phyloP scores from a whole-genome alignment of 108 stramenopile genomes.

The Epithemia pelagica region DNA sequence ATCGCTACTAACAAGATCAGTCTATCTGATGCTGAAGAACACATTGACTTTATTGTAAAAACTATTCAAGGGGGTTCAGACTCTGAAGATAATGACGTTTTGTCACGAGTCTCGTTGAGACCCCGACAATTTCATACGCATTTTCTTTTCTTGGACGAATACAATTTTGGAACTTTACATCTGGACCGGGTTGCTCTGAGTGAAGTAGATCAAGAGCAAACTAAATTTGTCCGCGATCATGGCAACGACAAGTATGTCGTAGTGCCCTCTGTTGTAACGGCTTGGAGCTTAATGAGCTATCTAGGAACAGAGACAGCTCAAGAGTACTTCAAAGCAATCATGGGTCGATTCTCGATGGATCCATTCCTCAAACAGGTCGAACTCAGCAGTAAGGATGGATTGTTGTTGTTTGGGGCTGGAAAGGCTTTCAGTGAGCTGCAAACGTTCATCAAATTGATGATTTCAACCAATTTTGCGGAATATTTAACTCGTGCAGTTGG shows the following conservation, averaged over 20 bases:
- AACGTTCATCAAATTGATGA: conserved; percentile 68
- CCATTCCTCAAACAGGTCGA: conserved; percentile 66
- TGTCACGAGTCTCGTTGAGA: conserved; percentile 56
- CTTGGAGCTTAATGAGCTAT: conserved; percentile 83
- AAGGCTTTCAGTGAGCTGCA: conserved; percentile 48
- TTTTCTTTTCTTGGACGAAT: conserved; percentile 88
- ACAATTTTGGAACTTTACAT: conserved; percentile 91
- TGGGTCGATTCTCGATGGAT: conserved; percentile 76
- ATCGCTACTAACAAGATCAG: conserved; percentile 89
- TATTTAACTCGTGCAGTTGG: conserved; percentile 70
- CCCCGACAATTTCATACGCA: conserved; percentile 69
- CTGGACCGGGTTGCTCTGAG: conserved; percentile 55
- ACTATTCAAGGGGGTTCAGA: conserved; percentile 65
- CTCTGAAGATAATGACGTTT: conserved; percentile 21
- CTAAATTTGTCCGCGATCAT: conserved; percentile 19
- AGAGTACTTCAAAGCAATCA: conserved; percentile 78
- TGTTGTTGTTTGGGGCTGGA: conserved; percentile 5
- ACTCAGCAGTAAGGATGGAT: conserved; percentile 26
- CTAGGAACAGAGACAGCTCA: conserved; percentile 72
- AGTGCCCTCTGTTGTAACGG: conserved; percentile 75
- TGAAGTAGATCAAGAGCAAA: conserved; percentile 40
- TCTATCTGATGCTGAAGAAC: conserved; percentile 79
- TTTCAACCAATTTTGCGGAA: conserved; percentile 71
- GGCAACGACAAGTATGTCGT: conserved; percentile 29
- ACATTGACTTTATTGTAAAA: conserved; percentile 86